A percentile compares a stretch with the other conserved stretches of the same genome.
Evolutionary conservation across 2,329 filamentous ascomycete species (phyloP).

Genomic region (Sodiomyces alkalinus): DNA sequence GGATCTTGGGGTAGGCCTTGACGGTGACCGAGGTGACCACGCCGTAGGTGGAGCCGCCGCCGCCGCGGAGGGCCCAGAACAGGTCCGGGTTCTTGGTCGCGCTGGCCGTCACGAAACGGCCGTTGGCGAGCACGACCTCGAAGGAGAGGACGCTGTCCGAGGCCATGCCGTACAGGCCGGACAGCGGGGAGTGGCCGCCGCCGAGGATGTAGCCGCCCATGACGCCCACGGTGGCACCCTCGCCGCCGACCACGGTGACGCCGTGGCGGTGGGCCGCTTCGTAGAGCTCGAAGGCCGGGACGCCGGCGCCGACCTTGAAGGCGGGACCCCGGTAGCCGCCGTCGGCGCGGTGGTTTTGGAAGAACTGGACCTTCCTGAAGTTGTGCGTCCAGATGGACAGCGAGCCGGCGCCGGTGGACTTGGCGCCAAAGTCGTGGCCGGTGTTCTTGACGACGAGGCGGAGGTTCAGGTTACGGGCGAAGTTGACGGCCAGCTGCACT

Average conservation of each 20-base stretch:
- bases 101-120: conserved; percentile 33
- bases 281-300: conserved; percentile 34
- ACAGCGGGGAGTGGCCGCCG: conserved; percentile 42
- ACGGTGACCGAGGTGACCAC: conserved; percentile 42
- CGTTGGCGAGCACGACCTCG: conserved; percentile 37
- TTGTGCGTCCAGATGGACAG: conserved; percentile 39
- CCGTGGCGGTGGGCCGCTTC: conserved; percentile 25
- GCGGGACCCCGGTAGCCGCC: conserved; percentile 4
- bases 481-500: conserved; percentile 21
- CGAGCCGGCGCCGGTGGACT: conserved; percentile 31
- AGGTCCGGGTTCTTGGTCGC: conserved; percentile 38
- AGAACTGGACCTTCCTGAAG: conserved; percentile 17
- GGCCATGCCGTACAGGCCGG: conserved; percentile 39
- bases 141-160: conserved; percentile 46
- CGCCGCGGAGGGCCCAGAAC: conserved; percentile 48
- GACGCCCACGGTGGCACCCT: conserved; percentile 38
- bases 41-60: conserved; percentile 45
- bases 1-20: conserved; percentile 25
- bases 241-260: conserved; percentile 38
- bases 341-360: conserved; percentile 5
- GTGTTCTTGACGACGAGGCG: conserved; percentile 25
- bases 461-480: conserved; percentile 24
- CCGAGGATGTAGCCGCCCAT: conserved; percentile 46
- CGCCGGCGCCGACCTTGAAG: conserved; percentile 27
- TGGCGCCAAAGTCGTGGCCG: conserved; percentile 28